These are phyloP conservation scores for Backusella tuberculispora DNA, from an alignment of 192 early-diverging fungal genomes.

Conservation along the genomic window DNA sequence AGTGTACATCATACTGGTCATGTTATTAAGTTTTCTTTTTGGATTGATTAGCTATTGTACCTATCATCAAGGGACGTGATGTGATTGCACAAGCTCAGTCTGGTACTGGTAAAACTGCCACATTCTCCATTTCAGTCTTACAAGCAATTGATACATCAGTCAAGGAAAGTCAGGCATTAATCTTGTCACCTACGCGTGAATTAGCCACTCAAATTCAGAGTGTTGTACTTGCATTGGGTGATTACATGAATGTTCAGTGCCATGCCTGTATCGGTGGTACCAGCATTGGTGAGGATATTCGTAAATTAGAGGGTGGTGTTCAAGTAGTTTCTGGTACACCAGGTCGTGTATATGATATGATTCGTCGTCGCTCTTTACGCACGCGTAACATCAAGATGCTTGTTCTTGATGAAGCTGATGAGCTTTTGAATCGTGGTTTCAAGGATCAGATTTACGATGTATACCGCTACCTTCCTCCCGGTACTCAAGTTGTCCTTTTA, in stretches of 20 bases:
- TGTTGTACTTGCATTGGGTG: conserved; percentile 90
- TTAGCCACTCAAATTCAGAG: conserved; percentile 94
- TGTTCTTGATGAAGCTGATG: conserved; percentile 96
- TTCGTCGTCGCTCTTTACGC: conserved; percentile 81
- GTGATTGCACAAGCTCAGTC: conserved; percentile 98
- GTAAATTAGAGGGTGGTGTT: conserved; percentile 88
- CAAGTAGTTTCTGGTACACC: conserved; percentile 97
- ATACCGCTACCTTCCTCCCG: conserved; percentile 89
- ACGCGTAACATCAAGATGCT: conserved; percentile 92
- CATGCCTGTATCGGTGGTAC: conserved; percentile 97
- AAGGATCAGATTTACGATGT: conserved; percentile 98
- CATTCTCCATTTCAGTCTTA: conserved; percentile 92
- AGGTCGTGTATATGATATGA: conserved; percentile 97
- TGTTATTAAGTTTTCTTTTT: not conserved
- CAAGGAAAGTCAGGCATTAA: conserved; percentile 91
- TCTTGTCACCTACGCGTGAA: conserved; percentile 95
- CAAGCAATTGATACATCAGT: conserved; percentile 88
- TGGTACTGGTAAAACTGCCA: conserved; percentile 98
- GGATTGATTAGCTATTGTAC: conserved; percentile 70
- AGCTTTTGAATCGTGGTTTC: conserved; percentile 92
- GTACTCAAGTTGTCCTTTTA: conserved; percentile 91
- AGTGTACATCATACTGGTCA: not conserved
- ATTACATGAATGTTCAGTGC: conserved; percentile 97
- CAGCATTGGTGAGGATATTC: conserved; percentile 89
- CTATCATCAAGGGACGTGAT: conserved; percentile 86